A percentile compares a stretch with the other conserved stretches of the same genome.
Evolutionary conservation across 2,329 filamentous ascomycete species (phyloP).

Genomic region (Calonectria hongkongensis): DNA sequence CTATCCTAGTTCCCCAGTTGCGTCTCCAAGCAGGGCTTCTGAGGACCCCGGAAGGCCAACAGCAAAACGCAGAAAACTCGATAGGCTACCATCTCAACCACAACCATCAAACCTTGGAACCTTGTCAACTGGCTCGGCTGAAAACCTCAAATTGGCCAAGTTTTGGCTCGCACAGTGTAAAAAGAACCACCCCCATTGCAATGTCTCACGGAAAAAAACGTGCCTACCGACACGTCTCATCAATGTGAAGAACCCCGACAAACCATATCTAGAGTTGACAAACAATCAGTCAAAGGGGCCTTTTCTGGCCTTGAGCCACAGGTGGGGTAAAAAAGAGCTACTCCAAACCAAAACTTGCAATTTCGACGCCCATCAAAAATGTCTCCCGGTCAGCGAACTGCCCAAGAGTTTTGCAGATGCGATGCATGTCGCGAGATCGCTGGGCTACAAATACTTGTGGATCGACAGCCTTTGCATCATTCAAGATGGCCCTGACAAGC

Average conservation of each 20-base stretch:
- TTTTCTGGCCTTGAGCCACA: conserved; percentile 41
- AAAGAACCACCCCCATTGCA: conserved; percentile 3
- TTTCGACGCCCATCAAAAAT: neutral
- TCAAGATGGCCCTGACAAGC: conserved; percentile 44
- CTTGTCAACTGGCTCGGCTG: conserved; percentile 1
- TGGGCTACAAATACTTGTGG: conserved; percentile 36
- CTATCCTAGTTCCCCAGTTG: neutral
- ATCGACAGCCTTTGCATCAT: conserved; percentile 35
- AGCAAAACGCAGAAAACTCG: neutral
- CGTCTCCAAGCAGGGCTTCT: neutral
- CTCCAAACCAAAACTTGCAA: conserved; percentile 21
- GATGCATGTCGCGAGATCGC: conserved; percentile 22
- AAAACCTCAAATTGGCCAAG: conserved; percentile 10
- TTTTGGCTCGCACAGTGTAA: conserved; percentile 23
- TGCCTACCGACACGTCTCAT: conserved; percentile 32
- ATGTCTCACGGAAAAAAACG: neutral
- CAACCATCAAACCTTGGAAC: neutral
- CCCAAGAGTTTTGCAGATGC: conserved; percentile 37
- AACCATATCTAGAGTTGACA: conserved; percentile 32
- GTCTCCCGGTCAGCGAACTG: conserved; percentile 18
- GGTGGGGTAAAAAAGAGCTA: conserved; percentile 32
- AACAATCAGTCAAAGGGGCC: neutral
- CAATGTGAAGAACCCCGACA: conserved; percentile 22
- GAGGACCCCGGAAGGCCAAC: neutral
- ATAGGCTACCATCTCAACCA: neutral